Conservation (phyloP, 2,329 filamentous ascomycete genomes). For the Phialophora expanda region DNA sequence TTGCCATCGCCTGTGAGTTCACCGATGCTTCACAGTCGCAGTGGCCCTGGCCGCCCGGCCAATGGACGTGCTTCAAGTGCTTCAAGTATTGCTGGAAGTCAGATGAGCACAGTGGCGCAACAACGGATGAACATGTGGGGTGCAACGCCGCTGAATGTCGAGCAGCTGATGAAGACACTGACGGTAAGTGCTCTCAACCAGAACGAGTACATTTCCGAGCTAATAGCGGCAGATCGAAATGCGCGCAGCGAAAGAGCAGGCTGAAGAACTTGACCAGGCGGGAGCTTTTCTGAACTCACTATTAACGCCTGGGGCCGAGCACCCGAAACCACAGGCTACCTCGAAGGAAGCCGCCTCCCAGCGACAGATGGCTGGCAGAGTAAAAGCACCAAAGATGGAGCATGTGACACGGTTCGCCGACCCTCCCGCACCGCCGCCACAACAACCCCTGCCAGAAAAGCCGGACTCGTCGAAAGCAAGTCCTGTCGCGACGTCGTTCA, state of each 20-base stretch:
- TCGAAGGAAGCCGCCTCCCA: slow-evolving; percentile 52
- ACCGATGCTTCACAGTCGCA: slow-evolving; percentile 68
- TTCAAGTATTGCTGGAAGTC: slow-evolving; percentile 61
- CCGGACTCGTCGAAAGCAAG: slow-evolving; percentile 68
- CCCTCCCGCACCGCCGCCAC: slow-evolving; percentile 88
- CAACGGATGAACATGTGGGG: slow-evolving; percentile 84
- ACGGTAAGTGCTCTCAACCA: slow-evolving; percentile 63
- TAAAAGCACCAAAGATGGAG: slow-evolving; percentile 66
- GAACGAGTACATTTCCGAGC: slow-evolving; percentile 8
- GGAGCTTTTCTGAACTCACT: slow-evolving; percentile 80
- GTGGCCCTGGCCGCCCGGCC: slow-evolving; percentile 69
- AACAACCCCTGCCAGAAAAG: slow-evolving; percentile 91
- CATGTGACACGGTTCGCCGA: slow-evolving; percentile 86
- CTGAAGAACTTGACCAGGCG: slow-evolving; percentile 81
- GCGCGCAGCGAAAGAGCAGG: slow-evolving; percentile 84
- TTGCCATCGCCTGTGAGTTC: slow-evolving; percentile 72
- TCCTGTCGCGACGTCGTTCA: slow-evolving; percentile 51
- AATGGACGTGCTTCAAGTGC: slow-evolving; percentile 66
- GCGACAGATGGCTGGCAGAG: slow-evolving; percentile 53
- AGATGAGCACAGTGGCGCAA: slow-evolving; percentile 66
- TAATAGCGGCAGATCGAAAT: slow-evolving; percentile 73
- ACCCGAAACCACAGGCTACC: slow-evolving; percentile 53
- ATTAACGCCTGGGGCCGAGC: slow-evolving; percentile 69
- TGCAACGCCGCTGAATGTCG: slow-evolving; percentile 80
- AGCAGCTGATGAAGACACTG: slow-evolving; percentile 88